Conservation (phyloP, 768 basidiomycete genomes). For the Plicaturopsis crispa region DNA sequence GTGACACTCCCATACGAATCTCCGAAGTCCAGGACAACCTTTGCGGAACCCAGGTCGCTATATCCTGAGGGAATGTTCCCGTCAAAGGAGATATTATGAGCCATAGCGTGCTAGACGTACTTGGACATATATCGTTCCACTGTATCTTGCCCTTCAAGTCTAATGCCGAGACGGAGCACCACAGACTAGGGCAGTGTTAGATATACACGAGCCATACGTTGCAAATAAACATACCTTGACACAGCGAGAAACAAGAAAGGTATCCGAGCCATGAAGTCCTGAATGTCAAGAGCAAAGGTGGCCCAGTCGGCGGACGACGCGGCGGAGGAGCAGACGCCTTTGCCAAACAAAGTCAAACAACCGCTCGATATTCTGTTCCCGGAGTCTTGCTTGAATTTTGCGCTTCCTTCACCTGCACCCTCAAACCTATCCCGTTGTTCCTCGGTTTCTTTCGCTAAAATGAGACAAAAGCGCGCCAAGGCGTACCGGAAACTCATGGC, state of each 20-base stretch:
- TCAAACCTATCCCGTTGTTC: background rate
- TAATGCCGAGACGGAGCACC: conserved; percentile 22
- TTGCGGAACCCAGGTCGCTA: conserved; percentile 43
- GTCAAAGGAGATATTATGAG: background rate
- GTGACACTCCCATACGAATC: conserved; percentile 43
- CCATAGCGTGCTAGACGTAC: conserved; percentile 37
- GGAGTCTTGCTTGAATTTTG: too few relatives aligned
- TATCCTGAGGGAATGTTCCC: too few relatives aligned
- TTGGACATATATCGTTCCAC: conserved; percentile 66
- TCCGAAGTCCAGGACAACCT: conserved; percentile 56
- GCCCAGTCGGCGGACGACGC: too few relatives aligned
- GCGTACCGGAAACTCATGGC: conserved; percentile 92
- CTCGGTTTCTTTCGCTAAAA: conserved; percentile 24
- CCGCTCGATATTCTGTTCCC: too few relatives aligned
- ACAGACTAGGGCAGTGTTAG: background rate
- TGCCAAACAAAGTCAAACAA: background rate
- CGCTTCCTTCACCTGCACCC: background rate
- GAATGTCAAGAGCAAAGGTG: background rate
- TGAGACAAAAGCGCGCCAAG: conserved; percentile 96
- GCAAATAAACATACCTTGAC: conserved; percentile 3
- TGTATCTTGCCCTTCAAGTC: conserved; percentile 56
- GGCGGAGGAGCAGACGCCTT: background rate
- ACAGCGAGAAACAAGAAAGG: conserved; percentile 1
- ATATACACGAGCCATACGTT: background rate
- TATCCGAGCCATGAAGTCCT: conserved; percentile 4